Evolutionary conservation across 495 filamentous ascomycete genomes (phyloP).

Genomic region (Penicillium pancosmium): DNA sequence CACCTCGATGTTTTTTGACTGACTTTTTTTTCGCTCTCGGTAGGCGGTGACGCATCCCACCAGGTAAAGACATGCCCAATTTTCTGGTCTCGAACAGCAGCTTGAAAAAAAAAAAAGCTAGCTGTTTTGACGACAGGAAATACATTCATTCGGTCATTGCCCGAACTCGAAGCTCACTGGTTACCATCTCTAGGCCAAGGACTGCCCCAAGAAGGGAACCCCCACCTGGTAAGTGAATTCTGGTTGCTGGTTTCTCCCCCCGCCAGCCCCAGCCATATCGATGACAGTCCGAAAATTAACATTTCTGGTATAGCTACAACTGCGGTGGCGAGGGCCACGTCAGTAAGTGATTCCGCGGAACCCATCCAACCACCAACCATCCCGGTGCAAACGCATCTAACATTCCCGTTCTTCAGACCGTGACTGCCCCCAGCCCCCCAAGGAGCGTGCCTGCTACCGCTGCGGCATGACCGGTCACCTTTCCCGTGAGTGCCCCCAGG

Average conservation of each 20-base stretch:
- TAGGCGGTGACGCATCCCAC: conserved; percentile 77
- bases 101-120: too few relatives aligned
- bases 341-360: conserved; percentile 57
- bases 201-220: conserved; percentile 91
- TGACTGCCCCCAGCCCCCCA: conserved; percentile 85
- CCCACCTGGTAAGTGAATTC: conserved; percentile 75
- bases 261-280: neutral
- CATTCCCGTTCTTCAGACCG: conserved; percentile 57
- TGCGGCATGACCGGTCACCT: conserved; percentile 89
- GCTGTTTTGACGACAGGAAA: neutral
- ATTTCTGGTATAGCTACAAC: conserved; percentile 62
- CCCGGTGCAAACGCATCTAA: conserved; percentile 7
- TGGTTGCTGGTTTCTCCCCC: neutral
- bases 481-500: conserved; percentile 83
- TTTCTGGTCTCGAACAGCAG: conserved; percentile 2
- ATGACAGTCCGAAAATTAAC: conserved; percentile 23
- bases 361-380: neutral
- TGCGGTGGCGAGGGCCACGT: conserved; percentile 89
- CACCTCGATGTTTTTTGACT: conserved; percentile 21
- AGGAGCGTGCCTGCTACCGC: conserved; percentile 97
- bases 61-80: conserved; percentile 51
- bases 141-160: conserved; percentile 1
- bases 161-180: conserved; percentile 1
- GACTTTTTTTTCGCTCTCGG: conserved; percentile 25
- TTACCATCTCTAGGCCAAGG: conserved; percentile 66